phyloP scores from a whole-genome alignment of 805 yeast species.

The Maudiozyma pseudohumilis region DNA sequence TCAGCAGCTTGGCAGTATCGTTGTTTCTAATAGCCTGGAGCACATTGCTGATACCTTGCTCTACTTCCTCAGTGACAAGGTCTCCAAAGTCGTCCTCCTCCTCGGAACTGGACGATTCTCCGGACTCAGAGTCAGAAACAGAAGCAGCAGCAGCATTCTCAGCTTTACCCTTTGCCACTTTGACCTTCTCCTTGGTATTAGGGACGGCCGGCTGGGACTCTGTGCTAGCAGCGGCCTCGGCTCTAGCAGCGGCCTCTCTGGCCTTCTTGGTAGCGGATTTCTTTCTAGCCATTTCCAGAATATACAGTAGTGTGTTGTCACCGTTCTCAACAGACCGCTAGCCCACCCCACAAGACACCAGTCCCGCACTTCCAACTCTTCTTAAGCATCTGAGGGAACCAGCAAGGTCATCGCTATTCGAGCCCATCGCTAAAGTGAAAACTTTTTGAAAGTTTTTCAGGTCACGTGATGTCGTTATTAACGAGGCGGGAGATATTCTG shows the following conservation, averaged over 20 bases:
- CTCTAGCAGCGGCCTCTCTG: conserved; percentile 33
- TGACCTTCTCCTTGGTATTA: conserved; percentile 6
- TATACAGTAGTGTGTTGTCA: too few species aligned
- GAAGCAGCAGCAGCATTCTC: not conserved
- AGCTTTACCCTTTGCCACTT: not conserved
- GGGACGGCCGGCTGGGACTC: not conserved
- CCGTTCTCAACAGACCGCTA: too few species aligned
- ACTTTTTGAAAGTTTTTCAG: too few species aligned
- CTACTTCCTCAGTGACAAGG: conserved; percentile 75
- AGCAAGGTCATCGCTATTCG: too few species aligned
- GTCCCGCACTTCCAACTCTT: too few species aligned
- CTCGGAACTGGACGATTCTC: conserved; percentile 34
- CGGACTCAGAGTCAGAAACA: conserved; percentile 24
- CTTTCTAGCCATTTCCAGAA: conserved; percentile 71
- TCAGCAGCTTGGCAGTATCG: conserved; percentile 49
- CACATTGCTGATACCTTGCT: conserved; percentile 65
- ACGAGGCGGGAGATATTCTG: too few species aligned
- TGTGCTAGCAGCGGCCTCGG: conserved; percentile 4
- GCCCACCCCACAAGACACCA: too few species aligned
- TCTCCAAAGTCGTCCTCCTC: conserved; percentile 92
- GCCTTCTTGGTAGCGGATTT: conserved; percentile 75
- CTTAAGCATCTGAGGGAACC: too few species aligned
- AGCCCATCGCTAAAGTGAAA: too few species aligned
- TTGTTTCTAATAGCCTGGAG: conserved; percentile 58
- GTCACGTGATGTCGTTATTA: too few species aligned